Evolutionary conservation across 2,329 filamentous ascomycete species (phyloP).

Genomic region (Trichophyton verrucosum): DNA sequence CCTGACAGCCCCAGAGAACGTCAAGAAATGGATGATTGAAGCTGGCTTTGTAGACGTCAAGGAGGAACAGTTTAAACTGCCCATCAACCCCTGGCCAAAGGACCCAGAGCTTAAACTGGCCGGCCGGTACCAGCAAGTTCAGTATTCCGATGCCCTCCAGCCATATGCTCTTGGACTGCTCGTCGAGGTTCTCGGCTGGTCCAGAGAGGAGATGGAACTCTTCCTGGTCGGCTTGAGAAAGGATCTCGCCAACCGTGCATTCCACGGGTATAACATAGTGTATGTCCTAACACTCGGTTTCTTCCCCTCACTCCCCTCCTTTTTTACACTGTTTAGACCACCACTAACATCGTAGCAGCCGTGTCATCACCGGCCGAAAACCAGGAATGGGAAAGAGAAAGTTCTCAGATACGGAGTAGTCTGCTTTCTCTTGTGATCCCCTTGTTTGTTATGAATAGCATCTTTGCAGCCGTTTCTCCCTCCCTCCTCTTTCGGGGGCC

Average conservation of each 20-base stretch:
- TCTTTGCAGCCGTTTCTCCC: not conserved
- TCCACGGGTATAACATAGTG: constrained; percentile 7
- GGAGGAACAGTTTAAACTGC: constrained; percentile 27
- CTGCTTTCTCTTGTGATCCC: not conserved
- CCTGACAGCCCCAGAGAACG: constrained; percentile 41
- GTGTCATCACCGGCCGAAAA: constrained; percentile 2
- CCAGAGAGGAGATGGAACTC: constrained; percentile 4
- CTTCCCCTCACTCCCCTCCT: too few species aligned
- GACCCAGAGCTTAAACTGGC: constrained; percentile 9
- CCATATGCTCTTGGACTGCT: constrained; percentile 5
- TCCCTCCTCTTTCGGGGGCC: not conserved
- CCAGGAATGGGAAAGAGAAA: not conserved
- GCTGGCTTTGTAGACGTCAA: constrained; percentile 48
- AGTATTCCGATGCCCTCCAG: constrained; percentile 5
- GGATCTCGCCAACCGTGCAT: constrained; percentile 3
- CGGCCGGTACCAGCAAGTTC: constrained; percentile 2
- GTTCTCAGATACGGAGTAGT: not conserved
- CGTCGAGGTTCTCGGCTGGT: constrained; percentile 6
- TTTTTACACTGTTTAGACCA: not conserved
- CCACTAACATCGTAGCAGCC: not conserved
- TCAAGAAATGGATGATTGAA: constrained; percentile 42
- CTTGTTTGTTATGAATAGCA: not conserved
- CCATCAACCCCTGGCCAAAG: constrained; percentile 21
- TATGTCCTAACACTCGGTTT: not conserved
- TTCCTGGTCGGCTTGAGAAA: constrained; percentile 4